A percentile compares a stretch with the other conserved stretches of the same genome.
These are phyloP conservation scores for Wickerhamiella azyma DNA, from an alignment of 805 yeast species.

Conservation along the genomic window DNA sequence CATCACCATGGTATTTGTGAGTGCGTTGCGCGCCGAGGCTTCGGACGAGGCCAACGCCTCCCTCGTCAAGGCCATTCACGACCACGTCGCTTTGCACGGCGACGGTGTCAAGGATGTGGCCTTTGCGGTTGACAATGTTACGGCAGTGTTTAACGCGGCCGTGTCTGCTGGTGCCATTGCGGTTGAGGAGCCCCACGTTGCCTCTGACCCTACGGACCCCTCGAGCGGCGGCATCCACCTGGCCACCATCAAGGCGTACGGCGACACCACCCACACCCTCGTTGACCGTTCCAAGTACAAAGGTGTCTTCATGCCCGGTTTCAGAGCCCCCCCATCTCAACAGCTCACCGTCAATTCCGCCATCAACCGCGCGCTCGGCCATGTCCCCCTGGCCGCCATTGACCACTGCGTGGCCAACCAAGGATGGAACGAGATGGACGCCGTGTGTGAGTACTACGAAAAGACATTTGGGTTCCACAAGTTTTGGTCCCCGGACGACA, in stretches of 20 bases:
- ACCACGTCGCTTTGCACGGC: conserved; percentile 45
- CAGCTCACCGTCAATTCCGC: conserved; percentile 12
- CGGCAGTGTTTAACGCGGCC: conserved; percentile 34
- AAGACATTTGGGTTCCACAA: conserved; percentile 56
- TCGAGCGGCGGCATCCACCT: conserved; percentile 35
- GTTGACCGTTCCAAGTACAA: conserved; percentile 32
- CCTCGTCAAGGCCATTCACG: conserved; percentile 29
- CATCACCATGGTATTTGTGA: conserved; percentile 35
- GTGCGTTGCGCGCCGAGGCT: conserved; percentile 26
- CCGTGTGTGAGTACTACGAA: conserved; percentile 46
- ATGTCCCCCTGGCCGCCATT: conserved; percentile 32
- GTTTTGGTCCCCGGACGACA: conserved; percentile 78
- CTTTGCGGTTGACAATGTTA: conserved; percentile 44
- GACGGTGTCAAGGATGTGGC: conserved; percentile 73
- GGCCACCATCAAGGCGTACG: conserved; percentile 42
- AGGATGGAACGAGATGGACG: conserved; percentile 51
- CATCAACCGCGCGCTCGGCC: conserved; percentile 23
- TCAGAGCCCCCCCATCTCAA: conserved; percentile 8
- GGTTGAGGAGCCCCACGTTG: conserved; percentile 19
- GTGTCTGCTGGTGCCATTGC: conserved; percentile 38
- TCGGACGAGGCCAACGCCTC: conserved; percentile 19
- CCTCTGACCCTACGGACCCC: conserved; percentile 25
- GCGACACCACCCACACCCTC: conserved; percentile 60
- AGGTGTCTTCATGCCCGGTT: conserved; percentile 44
- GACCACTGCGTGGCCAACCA: conserved; percentile 79